phyloP scores from a whole-genome alignment of 164 flowering plant genomes.

The Tetrastigma voinierianum region DNA sequence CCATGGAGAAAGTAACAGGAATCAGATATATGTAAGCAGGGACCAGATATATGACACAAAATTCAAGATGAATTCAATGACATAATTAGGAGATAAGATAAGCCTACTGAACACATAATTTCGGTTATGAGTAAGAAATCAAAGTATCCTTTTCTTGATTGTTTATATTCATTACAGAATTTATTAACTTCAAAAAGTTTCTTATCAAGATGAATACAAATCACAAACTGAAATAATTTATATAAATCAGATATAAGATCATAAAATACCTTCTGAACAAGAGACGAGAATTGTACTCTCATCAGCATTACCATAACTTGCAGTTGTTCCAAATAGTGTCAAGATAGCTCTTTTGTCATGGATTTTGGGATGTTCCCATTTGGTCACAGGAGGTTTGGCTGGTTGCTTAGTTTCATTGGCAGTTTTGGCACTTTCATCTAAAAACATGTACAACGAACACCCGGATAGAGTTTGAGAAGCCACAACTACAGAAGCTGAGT shows the following conservation, averaged over 20 bases:
- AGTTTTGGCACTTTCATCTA: constrained; percentile 57
- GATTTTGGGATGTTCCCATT: constrained; percentile 91
- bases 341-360: constrained; percentile 68
- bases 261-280: constrained; percentile 80
- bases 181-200: not conserved
- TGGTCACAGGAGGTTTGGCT: constrained; percentile 73
- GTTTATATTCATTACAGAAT: not conserved
- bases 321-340: constrained; percentile 64
- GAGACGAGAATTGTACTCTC: constrained; percentile 86
- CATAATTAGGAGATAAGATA: too few relatives aligned
- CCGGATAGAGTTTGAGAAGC: constrained; percentile 79
- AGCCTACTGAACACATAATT: too few relatives aligned
- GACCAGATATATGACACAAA: too few relatives aligned
- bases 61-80: too few relatives aligned
- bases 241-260: not conserved
- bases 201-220: too few relatives aligned
- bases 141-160: not conserved
- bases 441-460: constrained; percentile 79
- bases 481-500: constrained; percentile 72
- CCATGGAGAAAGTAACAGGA: too few relatives aligned
- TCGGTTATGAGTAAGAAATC: not conserved
- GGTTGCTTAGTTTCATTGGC: constrained; percentile 53
- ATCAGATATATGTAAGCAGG: too few relatives aligned
- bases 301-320: constrained; percentile 90
- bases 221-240: too few relatives aligned